Conservation (phyloP, 768 basidiomycete species). For the Lactifluus volemus region DNA sequence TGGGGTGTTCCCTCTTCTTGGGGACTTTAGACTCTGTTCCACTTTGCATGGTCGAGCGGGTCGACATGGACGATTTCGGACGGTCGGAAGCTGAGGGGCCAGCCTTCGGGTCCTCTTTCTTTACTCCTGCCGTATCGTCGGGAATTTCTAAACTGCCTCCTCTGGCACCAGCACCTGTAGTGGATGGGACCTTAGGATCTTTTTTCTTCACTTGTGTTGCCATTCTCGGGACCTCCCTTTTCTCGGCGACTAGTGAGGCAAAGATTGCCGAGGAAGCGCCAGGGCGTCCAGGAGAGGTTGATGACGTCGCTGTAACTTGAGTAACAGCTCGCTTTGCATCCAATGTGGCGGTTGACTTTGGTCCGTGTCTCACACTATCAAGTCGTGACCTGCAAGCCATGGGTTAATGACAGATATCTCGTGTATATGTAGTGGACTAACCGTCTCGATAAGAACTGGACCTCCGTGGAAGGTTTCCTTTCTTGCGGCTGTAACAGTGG, state of each 20-base stretch:
- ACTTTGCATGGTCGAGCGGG: not conserved
- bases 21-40: not conserved
- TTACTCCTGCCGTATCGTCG: not conserved
- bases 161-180: not conserved
- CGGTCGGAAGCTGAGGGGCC: not conserved
- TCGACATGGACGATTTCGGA: not conserved
- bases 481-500: not conserved
- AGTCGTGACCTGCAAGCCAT: not conserved
- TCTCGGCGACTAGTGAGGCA: not conserved
- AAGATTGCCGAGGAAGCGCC: not conserved
- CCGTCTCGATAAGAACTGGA: not conserved
- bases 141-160: not conserved
- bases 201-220: not conserved
- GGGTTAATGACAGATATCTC: not conserved
- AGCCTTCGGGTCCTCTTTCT: not conserved
- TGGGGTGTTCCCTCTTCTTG: not conserved
- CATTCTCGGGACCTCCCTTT: not conserved
- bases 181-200: not conserved
- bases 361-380: slow-evolving; percentile 14
- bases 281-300: not conserved
- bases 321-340: slow-evolving; percentile 7
- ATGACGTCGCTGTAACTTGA: not conserved
- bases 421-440: not conserved
- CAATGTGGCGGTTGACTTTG: not conserved
- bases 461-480: not conserved